phyloP scores from a whole-genome alignment of 2,329 filamentous ascomycete species.

The Lecanicillium sp. region DNA sequence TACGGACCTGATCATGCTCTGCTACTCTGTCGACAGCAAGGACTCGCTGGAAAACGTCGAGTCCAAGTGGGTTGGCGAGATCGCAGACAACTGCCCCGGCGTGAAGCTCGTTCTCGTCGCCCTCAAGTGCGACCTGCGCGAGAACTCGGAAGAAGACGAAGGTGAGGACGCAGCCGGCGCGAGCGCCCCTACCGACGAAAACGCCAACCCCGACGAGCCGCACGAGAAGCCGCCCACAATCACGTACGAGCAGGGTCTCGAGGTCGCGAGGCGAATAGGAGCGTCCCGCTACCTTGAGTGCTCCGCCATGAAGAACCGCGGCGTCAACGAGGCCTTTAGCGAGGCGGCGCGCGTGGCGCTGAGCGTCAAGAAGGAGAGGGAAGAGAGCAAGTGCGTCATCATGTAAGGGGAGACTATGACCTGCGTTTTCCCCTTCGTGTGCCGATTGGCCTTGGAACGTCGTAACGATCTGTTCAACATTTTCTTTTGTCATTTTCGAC shows the following conservation, averaged over 20 bases:
- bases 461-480: neutral
- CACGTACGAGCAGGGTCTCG: conserved; percentile 83
- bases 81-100: conserved; percentile 92
- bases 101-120: conserved; percentile 94
- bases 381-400: conserved; percentile 52
- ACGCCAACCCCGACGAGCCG: conserved; percentile 17
- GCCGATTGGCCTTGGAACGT: neutral
- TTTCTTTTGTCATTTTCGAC: neutral
- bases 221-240: conserved; percentile 66
- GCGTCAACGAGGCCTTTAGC: conserved; percentile 97
- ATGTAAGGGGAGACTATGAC: conserved; percentile 37
- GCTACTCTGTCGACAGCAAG: conserved; percentile 93
- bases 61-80: conserved; percentile 97
- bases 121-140: conserved; percentile 91
- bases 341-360: conserved; percentile 93
- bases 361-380: conserved; percentile 58
- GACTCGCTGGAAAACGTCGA: conserved; percentile 98
- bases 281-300: conserved; percentile 95
- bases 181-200: conserved; percentile 17
- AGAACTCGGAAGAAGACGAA: conserved; percentile 65
- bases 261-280: conserved; percentile 84
- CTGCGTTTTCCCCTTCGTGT: neutral
- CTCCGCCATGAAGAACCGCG: conserved; percentile 95
- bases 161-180: conserved; percentile 50
- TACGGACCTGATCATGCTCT: conserved; percentile 97